A percentile compares a stretch with the other conserved stretches of the same genome.
Evolutionary conservation across 1,139 yeast species (phyloP).

Genomic region (Candida sojae): DNA sequence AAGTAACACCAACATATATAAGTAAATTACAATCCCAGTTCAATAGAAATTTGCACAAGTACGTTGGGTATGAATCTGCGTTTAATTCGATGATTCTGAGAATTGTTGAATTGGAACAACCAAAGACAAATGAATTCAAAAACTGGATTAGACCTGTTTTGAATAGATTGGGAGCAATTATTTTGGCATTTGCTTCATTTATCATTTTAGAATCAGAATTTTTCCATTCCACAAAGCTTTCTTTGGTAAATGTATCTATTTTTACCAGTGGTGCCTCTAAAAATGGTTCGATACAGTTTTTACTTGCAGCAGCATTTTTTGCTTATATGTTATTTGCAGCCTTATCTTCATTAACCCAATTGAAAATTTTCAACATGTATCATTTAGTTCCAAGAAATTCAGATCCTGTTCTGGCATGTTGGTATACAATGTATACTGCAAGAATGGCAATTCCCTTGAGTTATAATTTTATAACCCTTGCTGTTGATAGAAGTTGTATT

Average conservation of each 20-base stretch:
- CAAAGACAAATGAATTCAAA: conserved; percentile 29
- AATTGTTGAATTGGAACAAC: conserved; percentile 45
- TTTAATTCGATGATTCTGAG: conserved; percentile 35
- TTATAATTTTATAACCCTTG: conserved; percentile 72
- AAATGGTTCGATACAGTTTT: conserved; percentile 31
- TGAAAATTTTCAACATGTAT: conserved; percentile 74
- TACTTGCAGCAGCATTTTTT: conserved; percentile 43
- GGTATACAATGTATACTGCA: conserved; percentile 79
- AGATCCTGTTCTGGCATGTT: conserved; percentile 73
- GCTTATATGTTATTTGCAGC: conserved; percentile 71
- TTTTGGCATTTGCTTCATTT: conserved; percentile 43
- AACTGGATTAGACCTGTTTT: conserved; percentile 47
- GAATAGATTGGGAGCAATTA: conserved; percentile 42
- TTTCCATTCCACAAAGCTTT: conserved; percentile 66
- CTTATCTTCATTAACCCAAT: conserved; percentile 63
- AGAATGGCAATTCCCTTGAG: conserved; percentile 81
- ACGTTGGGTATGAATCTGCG: conserved; percentile 44
- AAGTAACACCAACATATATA: conserved; percentile 37
- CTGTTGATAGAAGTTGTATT: conserved; percentile 48
- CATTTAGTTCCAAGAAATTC: conserved; percentile 70
- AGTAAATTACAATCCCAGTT: conserved; percentile 37
- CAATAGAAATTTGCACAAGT: conserved; percentile 38
- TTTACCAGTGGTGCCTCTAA: conserved; percentile 20
- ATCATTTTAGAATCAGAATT: conserved; percentile 71
- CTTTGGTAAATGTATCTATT: conserved; percentile 57